Evolutionary conservation across 2,329 filamentous ascomycete genomes (phyloP), one percentile per base, ranked within the genome.

Genomic region (Rutstroemia sp.): DNA sequence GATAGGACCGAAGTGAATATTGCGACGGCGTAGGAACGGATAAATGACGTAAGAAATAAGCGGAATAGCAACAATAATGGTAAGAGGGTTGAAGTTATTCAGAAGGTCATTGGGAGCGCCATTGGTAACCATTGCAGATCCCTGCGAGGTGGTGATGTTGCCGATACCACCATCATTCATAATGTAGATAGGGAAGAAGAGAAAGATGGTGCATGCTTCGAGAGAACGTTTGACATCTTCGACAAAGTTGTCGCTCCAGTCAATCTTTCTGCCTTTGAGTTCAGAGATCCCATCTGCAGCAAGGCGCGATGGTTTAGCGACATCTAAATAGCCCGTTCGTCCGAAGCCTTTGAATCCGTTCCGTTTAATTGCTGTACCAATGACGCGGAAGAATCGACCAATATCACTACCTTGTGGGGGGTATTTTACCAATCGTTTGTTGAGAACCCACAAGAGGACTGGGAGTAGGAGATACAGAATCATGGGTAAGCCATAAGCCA

Each of bases 191-290:
- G 76, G 76, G 58, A 74, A 75, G 70, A 76, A 79, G 30, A 74
- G 63, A 71, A 88, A 92, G 44, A 90, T 86, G 61, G 80, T 77
- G 73, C 84, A 87, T 56, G 86, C 85, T 66, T 80, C 77, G 58
- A 88, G 74, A 59, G 86, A 85, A 71, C 88, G 85, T 52, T 78
- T 78, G 51, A 91, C 83, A 67, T 91, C 86, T 66, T 90, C 87
- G 21, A 92, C 87, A 83, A 88, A 92, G 44, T 80, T 81, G 63
- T 92, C 89, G 60, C 92, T 88, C 66, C 90, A 91, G 0, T 83
- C 86, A 81, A 92, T 90, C n/a, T 18, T 18, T 21, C 47, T 56
- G 8, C 54, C 54, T 18, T 30, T 46, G 27, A 52, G 19, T 25
- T 42, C 52, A 25, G 25, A 30, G 37, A 38, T 56, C 19, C 48